A percentile compares a stretch with the other conserved stretches of the same genome.
These are phyloP conservation scores for Cantharellus anzutake DNA, from an alignment of 768 basidiomycete species.

Conservation along the genomic window DNA sequence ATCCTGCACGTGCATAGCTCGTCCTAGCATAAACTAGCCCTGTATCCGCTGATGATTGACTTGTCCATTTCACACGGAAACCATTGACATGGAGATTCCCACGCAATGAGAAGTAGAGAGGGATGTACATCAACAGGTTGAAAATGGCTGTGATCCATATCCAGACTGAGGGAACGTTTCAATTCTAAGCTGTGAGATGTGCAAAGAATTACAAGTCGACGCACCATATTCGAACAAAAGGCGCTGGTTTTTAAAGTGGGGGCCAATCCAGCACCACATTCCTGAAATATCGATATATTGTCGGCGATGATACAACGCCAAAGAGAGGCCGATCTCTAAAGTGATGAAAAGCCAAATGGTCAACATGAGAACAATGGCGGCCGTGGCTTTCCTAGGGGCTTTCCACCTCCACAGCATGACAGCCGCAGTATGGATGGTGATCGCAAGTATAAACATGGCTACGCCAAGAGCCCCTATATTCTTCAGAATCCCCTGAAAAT, in stretches of 20 bases:
- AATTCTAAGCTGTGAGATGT: conserved; percentile 16
- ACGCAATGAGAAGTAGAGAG: conserved; percentile 26
- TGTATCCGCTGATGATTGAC: neutral
- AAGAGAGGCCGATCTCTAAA: neutral
- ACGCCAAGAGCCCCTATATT: neutral
- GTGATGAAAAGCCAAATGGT: conserved; percentile 6
- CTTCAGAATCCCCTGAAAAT: neutral
- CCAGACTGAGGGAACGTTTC: conserved; percentile 28
- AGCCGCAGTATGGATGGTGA: conserved; percentile 5
- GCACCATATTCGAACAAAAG: conserved; percentile 7
- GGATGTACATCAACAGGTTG: conserved; percentile 26
- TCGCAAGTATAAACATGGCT: conserved; percentile 2
- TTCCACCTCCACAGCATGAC: conserved; percentile 3
- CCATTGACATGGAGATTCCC: conserved; percentile 16
- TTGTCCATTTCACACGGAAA: neutral
- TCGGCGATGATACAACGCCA: neutral
- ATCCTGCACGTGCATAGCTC: neutral
- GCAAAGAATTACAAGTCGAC: conserved; percentile 1
- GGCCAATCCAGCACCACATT: conserved; percentile 7
- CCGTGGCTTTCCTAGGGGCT: neutral
- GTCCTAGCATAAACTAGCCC: neutral
- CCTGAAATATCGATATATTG: neutral
- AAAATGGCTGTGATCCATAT: conserved; percentile 28
- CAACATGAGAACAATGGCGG: neutral
- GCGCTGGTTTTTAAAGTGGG: neutral